Conservation (phyloP, 257 asterid species). For the Plantago ovata region DNA sequence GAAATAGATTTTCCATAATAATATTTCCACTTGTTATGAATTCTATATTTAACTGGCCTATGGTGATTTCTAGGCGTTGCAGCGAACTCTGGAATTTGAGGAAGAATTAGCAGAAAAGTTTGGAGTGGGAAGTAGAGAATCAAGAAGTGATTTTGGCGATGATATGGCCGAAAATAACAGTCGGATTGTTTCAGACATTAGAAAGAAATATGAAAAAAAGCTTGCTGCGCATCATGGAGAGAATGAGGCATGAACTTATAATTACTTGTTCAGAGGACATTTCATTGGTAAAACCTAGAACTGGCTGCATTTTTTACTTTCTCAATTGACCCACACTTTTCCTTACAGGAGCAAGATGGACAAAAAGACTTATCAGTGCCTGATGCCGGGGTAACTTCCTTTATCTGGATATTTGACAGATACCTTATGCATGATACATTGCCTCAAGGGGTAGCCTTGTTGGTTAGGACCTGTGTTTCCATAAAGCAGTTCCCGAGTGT, state of each 20-base stretch:
- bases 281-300: slow-evolving; percentile 17
- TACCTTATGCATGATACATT: background rate
- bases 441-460: too few species aligned
- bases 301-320: slow-evolving; percentile 15
- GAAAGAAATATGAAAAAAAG: slow-evolving; percentile 94
- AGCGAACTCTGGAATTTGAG: slow-evolving; percentile 95
- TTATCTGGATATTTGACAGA: slow-evolving; percentile 17
- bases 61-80: slow-evolving; percentile 57
- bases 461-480: too few species aligned
- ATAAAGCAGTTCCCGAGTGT: too few species aligned
- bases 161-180: slow-evolving; percentile 51
- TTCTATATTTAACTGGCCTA: slow-evolving; percentile 14
- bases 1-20: slow-evolving; percentile 3
- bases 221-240: slow-evolving; percentile 81
- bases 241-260: slow-evolving; percentile 51
- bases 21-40: slow-evolving; percentile 1
- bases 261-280: slow-evolving; percentile 21
- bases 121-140: slow-evolving; percentile 82
- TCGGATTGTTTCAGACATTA: slow-evolving; percentile 74
- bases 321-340: slow-evolving; percentile 21
- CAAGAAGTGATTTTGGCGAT: slow-evolving; percentile 40
- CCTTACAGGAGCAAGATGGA: slow-evolving; percentile 60
- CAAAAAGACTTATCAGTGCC: slow-evolving; percentile 76
- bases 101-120: slow-evolving; percentile 97
- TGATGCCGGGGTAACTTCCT: slow-evolving; percentile 78